Percentiles rank a stretch among this genome's conserved stretches.
These are phyloP conservation scores for Scutellaria galericulata DNA, from an alignment of 257 asterid genomes.

Conservation along the genomic window DNA sequence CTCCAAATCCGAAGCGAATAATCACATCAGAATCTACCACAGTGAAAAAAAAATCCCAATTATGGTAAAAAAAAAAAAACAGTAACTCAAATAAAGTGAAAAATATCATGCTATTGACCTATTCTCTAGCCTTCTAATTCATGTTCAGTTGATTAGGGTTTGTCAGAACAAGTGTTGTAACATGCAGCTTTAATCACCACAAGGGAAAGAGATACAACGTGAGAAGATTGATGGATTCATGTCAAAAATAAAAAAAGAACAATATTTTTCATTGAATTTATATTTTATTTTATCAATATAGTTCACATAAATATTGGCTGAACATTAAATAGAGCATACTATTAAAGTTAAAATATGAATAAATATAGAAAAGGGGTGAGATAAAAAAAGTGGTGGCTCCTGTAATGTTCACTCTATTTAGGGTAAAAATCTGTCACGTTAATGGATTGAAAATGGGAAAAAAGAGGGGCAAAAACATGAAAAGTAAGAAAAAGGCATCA, in stretches of 20 bases:
- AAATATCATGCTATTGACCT: slow-evolving; percentile 14
- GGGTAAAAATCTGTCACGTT: slow-evolving; percentile 22
- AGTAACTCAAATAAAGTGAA: slow-evolving; percentile 14
- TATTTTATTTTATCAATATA: background rate
- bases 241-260: too few species aligned
- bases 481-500: slow-evolving; percentile 6
- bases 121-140: background rate
- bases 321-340: background rate
- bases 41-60: background rate
- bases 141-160: slow-evolving; percentile 14
- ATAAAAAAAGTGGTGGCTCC: background rate
- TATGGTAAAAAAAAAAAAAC: slow-evolving; percentile 24
- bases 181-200: slow-evolving; percentile 23
- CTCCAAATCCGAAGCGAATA: slow-evolving; percentile 15
- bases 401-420: slow-evolving; percentile 26
- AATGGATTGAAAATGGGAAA: background rate
- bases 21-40: slow-evolving; percentile 35
- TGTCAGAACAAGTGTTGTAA: slow-evolving; percentile 5
- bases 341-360: background rate
- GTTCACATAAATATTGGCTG: background rate
- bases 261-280: background rate
- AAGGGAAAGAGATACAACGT: background rate
- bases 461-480: background rate
- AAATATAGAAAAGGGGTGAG: background rate
- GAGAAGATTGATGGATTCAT: slow-evolving; percentile 14